Evolutionary conservation across 306 rosid species (phyloP).

Genomic region (Lagenaria siceraria): DNA sequence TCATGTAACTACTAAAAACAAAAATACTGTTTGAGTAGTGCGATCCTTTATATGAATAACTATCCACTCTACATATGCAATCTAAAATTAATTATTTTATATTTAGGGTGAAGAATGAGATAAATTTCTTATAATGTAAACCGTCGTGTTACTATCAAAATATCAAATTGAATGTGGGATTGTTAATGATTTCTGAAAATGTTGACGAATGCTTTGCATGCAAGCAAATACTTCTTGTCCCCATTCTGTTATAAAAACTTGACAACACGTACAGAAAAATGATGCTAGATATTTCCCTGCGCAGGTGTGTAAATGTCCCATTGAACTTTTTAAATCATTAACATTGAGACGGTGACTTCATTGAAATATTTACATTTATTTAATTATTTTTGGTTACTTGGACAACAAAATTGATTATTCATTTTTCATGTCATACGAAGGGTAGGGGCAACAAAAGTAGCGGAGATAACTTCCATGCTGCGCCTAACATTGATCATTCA

Average conservation of each 20-base stretch:
- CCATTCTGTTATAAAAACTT: neutral
- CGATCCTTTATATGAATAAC: neutral
- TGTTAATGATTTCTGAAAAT: neutral
- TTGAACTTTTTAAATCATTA: neutral
- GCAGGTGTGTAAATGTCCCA: neutral
- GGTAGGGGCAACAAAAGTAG: conserved; percentile 92
- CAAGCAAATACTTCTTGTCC: neutral
- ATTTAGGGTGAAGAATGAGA: neutral
- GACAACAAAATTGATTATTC: conserved; percentile 8
- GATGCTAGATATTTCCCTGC: neutral
- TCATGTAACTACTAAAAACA: neutral
- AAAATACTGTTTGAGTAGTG: neutral
- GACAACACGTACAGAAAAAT: neutral
- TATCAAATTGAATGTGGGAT: neutral
- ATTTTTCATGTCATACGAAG: conserved; percentile 27
- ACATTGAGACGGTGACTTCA: neutral
- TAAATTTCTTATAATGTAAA: neutral
- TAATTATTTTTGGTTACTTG: conserved; percentile 1
- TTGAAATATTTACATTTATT: neutral
- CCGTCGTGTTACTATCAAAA: neutral
- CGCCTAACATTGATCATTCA: conserved; percentile 98
- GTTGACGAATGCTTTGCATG: neutral
- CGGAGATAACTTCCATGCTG: conserved; percentile 94
- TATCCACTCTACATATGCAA: neutral
- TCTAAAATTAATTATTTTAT: neutral